Percentiles rank a stretch among this genome's conserved stretches.
phyloP scores from a whole-genome alignment of 805 yeast species.

The Tetrapisispora phaffii region DNA sequence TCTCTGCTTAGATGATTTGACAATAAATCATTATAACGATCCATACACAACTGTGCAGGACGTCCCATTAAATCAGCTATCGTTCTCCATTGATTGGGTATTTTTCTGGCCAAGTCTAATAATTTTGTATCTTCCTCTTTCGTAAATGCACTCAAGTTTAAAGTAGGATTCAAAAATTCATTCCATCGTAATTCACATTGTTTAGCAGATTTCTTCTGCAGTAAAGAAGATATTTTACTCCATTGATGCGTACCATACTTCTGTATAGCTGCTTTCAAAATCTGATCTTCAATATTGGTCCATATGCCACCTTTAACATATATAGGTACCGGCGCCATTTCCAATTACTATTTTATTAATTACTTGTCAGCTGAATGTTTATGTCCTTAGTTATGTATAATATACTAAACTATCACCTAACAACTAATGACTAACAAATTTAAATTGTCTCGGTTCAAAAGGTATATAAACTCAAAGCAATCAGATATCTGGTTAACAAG shows the following conservation, averaged over 20 bases:
- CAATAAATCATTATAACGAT: slow-evolving; percentile 66
- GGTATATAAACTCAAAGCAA: too few species aligned
- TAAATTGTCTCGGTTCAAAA: too few species aligned
- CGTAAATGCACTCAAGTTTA: slow-evolving; percentile 59
- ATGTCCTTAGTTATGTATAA: too few species aligned
- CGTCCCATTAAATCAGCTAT: slow-evolving; percentile 75
- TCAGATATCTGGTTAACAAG: too few species aligned
- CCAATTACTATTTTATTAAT: background rate
- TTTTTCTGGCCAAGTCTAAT: slow-evolving; percentile 49
- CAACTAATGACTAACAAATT: too few species aligned
- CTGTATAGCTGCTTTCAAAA: slow-evolving; percentile 79
- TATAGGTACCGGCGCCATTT: slow-evolving; percentile 41
- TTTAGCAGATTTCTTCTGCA: slow-evolving; percentile 76
- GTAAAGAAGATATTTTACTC: slow-evolving; percentile 81
- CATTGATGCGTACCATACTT: slow-evolving; percentile 93
- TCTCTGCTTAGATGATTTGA: slow-evolving; percentile 38
- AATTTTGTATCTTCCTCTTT: slow-evolving; percentile 67
- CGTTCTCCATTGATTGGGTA: slow-evolving; percentile 93
- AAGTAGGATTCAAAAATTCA: slow-evolving; percentile 72
- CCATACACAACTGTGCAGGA: slow-evolving; percentile 79
- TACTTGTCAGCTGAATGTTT: too few species aligned
- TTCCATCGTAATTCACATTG: slow-evolving; percentile 92
- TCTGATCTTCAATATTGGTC: slow-evolving; percentile 79
- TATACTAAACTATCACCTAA: too few species aligned
- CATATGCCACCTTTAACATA: slow-evolving; percentile 85